Evolutionary conservation across 2,329 filamentous ascomycete species (phyloP), one percentile per base, ranked within the genome.

Genomic region (Diaporthe humulicola): DNA sequence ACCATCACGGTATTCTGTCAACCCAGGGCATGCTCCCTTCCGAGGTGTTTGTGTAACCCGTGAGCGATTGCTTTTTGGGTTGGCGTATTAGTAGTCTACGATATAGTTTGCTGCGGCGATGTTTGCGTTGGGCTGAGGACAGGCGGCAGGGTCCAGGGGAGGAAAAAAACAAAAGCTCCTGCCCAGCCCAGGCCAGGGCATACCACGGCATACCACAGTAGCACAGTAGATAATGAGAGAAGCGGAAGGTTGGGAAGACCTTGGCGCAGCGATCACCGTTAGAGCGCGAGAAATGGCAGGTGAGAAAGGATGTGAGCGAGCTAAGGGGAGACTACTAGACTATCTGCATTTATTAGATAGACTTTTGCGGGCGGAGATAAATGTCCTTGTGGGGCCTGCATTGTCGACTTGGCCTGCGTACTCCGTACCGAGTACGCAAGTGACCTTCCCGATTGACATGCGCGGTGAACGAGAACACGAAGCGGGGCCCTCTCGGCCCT

Each of bases 381-480:
- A 52, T 54, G 64, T 38, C 64, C 33, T 28, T 52, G 64, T 54
- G 64, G 64, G 64, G 33, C 64, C 36, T 69, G 64, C 64, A 69
- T 54, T 64, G 40, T 64, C 25, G 33, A 52, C 30, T 52, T 69
- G 64, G 64, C 48, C 14, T 28, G 15, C 3, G n/a, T n/a, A n/a
- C n/a, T n/a, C 50, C 28, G 40, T 4, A 58, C 33, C 15, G 42
- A n/a, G 7, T 42, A 14, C 40, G 15, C 64, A 15, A 54, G 64
- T 52, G 12, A 69, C 64, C 64, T 69, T 69, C 64, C 64, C 12
- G 48, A 69, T 69, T 69, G 64, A 69, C 64, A 54, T 38, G 14
- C 64, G n/a, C 64, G 64, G 64, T 69, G 48, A 69, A 48, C 10
- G 15, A 38, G 17, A 28, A 69, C 48, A 40, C 60, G 60, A 48